Percentiles rank a stretch among this genome's conserved stretches.
Evolutionary conservation across 257 asterid genomes (phyloP).

Genomic region (Schizonepeta tenuifolia): DNA sequence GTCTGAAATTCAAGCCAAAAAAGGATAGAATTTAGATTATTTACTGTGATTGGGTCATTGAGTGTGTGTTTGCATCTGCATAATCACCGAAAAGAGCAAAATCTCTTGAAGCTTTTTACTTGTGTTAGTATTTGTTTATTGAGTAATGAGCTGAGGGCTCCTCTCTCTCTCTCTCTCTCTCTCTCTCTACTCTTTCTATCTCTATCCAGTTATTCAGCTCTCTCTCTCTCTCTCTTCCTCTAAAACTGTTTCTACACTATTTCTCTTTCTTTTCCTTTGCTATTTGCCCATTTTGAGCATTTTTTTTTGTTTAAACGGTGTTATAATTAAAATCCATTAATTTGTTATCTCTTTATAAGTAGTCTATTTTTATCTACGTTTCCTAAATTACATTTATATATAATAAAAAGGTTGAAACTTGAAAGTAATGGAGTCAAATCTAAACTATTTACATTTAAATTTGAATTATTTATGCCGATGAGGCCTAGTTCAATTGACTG

Average conservation of each 20-base stretch:
- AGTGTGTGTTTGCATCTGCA: conserved; percentile 1
- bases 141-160: conserved; percentile 33
- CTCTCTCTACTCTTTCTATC: conserved; percentile 39
- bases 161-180: conserved; percentile 24
- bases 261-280: background rate
- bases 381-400: too few species aligned
- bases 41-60: conserved; percentile 7
- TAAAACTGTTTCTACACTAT: conserved; percentile 10
- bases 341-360: too few species aligned
- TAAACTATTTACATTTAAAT: too few species aligned
- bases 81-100: conserved; percentile 24
- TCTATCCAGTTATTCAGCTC: conserved; percentile 15
- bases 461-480: too few species aligned
- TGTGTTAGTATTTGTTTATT: conserved; percentile 18
- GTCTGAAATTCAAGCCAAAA: conserved; percentile 36
- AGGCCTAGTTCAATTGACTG: too few species aligned
- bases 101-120: conserved; percentile 8
- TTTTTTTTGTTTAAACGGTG: background rate
- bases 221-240: background rate
- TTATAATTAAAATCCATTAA: background rate
- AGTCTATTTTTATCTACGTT: too few species aligned
- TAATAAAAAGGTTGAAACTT: too few species aligned
- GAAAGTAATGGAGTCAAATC: too few species aligned
- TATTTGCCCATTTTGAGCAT: background rate
- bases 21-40: background rate